Percentiles rank a stretch among this genome's conserved stretches.
Conservation (phyloP, 2,329 filamentous ascomycete genomes). For the Cladophialophora carrionii region DNA sequence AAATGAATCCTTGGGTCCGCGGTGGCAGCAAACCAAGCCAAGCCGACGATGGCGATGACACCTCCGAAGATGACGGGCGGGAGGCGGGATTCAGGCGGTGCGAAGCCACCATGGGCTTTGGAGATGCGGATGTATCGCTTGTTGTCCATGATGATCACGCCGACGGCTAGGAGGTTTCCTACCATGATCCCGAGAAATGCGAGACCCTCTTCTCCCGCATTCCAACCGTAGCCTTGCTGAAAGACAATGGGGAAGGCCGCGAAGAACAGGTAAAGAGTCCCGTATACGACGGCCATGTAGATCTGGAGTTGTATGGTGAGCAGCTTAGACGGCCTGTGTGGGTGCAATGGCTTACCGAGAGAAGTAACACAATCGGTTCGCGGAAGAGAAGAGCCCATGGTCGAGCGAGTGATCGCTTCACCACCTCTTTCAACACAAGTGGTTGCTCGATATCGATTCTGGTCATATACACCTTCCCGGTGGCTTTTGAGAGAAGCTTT, state of each 20-base stretch:
- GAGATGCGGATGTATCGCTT: conserved; percentile 39
- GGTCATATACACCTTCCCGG: conserved; percentile 61
- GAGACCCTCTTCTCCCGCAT: conserved; percentile 61
- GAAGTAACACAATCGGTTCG: conserved; percentile 67
- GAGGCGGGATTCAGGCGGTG: conserved; percentile 54
- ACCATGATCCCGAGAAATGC: conserved; percentile 68
- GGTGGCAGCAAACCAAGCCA: conserved; percentile 65
- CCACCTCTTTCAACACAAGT: conserved; percentile 55
- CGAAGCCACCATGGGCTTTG: conserved; percentile 19
- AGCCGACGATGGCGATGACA: conserved; percentile 58
- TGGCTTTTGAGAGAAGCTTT: conserved; percentile 54
- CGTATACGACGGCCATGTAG: conserved; percentile 71
- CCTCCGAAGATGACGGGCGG: conserved; percentile 55
- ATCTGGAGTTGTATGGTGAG: conserved; percentile 10
- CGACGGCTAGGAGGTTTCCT: conserved; percentile 46
- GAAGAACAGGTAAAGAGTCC: conserved; percentile 62
- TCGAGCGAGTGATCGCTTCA: conserved; percentile 61
- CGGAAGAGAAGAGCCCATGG: conserved; percentile 70
- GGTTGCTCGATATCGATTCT: conserved; percentile 56
- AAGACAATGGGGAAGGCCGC: conserved; percentile 70
- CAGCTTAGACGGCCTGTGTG: neutral
- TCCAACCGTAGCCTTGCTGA: conserved; percentile 62
- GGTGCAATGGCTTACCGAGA: conserved; percentile 63
- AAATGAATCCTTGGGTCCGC: conserved; percentile 48
- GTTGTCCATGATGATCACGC: conserved; percentile 48